These are phyloP conservation scores for Penicillium macrosclerotiorum DNA, from an alignment of 495 filamentous ascomycete species.

Conservation along the genomic window DNA sequence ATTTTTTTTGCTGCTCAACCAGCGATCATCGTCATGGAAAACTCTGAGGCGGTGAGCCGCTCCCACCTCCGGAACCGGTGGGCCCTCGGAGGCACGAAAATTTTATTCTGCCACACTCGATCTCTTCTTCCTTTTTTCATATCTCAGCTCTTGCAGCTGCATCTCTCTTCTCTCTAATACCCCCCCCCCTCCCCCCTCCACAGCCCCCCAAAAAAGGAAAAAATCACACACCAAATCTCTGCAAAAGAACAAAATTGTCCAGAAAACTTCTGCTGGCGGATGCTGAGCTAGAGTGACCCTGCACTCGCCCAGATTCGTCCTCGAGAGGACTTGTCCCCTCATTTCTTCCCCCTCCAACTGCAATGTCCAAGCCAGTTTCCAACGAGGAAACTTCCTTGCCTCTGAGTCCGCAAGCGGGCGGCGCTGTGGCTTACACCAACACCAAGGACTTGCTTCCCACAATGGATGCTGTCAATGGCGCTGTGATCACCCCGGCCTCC, in stretches of 20 bases:
- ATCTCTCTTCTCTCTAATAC: constrained; percentile 8
- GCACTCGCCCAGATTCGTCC: constrained; percentile 35
- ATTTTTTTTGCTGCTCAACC: neutral
- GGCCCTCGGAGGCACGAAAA: constrained; percentile 19
- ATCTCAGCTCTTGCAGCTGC: constrained; percentile 27
- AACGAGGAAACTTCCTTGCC: constrained; percentile 34
- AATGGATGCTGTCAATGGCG: constrained; percentile 33
- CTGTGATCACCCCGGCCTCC: constrained; percentile 51
- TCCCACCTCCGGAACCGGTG: constrained; percentile 15
- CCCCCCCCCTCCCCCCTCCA: neutral
- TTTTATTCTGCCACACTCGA: constrained; percentile 23
- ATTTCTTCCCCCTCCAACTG: constrained; percentile 22
- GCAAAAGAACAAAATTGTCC: too few species aligned
- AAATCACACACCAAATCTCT: too few species aligned
- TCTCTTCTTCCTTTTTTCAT: constrained; percentile 18
- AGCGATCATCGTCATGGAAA: constrained; percentile 9
- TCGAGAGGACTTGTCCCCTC: constrained; percentile 45
- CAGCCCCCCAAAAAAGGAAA: neutral
- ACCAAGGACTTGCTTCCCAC: constrained; percentile 31
- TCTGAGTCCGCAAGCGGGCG: constrained; percentile 37
- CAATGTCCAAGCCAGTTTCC: constrained; percentile 31
- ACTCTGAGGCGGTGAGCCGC: constrained; percentile 15
- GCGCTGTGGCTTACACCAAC: constrained; percentile 36
- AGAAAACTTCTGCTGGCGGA: constrained; percentile 36
- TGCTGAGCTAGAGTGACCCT: constrained; percentile 47